These are phyloP conservation scores for Mycena indigotica DNA, from an alignment of 768 basidiomycete species.

Conservation along the genomic window DNA sequence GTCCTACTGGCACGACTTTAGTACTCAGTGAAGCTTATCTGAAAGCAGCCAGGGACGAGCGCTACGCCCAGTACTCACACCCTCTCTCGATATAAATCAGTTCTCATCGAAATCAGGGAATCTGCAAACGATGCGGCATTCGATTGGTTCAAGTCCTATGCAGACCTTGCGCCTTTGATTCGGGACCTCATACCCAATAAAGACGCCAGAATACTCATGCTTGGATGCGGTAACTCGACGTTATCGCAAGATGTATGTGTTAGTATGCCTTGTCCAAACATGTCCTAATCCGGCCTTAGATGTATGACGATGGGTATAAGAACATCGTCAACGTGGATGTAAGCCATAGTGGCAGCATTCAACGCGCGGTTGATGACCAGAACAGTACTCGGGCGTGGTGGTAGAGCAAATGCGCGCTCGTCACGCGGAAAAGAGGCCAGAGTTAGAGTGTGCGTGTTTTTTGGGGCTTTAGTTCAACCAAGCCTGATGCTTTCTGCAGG, in stretches of 20 bases:
- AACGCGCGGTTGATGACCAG: neutral
- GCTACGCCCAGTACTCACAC: conserved; percentile 62
- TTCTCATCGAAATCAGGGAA: conserved; percentile 46
- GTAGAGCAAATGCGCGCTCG: conserved; percentile 72
- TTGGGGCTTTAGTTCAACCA: neutral
- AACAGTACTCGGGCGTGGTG: conserved; percentile 72
- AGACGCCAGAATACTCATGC: conserved; percentile 66
- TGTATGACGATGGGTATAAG: conserved; percentile 86
- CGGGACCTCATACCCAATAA: conserved; percentile 65
- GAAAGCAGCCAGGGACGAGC: conserved; percentile 55
- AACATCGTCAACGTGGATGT: conserved; percentile 83
- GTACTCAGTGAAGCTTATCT: neutral
- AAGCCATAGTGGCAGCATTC: conserved; percentile 27
- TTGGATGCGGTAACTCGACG: conserved; percentile 84
- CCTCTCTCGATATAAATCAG: neutral
- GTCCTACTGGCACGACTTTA: conserved; percentile 62
- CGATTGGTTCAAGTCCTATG: conserved; percentile 88
- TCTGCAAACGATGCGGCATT: conserved; percentile 54
- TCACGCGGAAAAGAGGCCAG: conserved; percentile 52
- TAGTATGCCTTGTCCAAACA: neutral
- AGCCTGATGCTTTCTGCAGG: conserved; percentile 42
- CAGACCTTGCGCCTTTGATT: conserved; percentile 65
- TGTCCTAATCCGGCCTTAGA: conserved; percentile 41
- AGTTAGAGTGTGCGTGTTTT: conserved; percentile 65
- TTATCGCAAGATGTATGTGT: conserved; percentile 70